Base-by-base conservation (phyloP, 768 basidiomycete species). In the Kwoniella pini region DNA sequence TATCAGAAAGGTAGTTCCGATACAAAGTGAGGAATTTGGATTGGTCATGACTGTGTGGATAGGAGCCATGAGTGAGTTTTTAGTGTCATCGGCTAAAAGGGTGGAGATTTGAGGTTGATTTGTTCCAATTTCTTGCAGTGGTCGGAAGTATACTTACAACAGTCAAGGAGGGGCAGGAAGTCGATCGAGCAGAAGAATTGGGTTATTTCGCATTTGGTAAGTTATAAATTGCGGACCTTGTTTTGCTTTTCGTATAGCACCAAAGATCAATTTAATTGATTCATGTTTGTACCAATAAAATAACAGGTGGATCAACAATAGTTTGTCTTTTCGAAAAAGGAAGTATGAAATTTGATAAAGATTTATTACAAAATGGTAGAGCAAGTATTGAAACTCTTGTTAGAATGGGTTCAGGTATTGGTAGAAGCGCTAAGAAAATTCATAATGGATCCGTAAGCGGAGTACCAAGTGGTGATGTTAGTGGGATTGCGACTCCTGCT, bases 171-270 rank as follows among this genome's bases (percentile, higher is more conserved):
- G 93, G 93, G 0, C 84, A 95, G 21, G 67, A 81, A 0, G 86
- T 98, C 62, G 83, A 83, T 70, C 85, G 90, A 12, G 93, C 93
- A 1, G 85, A 98, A 63, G 95, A 97, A 72, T 85, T 95, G 71
- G 90, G 92, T 1, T 95, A 90, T 74, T 97, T 97, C 71, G 93
- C 92, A 0, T 98, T 97, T 69, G 95, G 94, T 90, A 54, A 3
- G 85, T 80, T 48, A n/a, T n/a, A n/a, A n/a, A n/a, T 36, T 38
- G 46, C 19, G 12, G 24, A 31, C 21, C 11, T 19, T 17, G n/a
- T 54, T 26, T 10, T 40, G n/a, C n/a, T n/a, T n/a, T n/a, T n/a
- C n/a, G n/a, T n/a, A n/a, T n/a, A n/a, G n/a, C n/a, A n/a, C n/a
- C n/a, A n/a, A n/a, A n/a, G n/a, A n/a, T n/a, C n/a, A n/a, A n/a